Conservation (phyloP, 176 grass and related monocot species). For the Neostapfia colusana region DNA sequence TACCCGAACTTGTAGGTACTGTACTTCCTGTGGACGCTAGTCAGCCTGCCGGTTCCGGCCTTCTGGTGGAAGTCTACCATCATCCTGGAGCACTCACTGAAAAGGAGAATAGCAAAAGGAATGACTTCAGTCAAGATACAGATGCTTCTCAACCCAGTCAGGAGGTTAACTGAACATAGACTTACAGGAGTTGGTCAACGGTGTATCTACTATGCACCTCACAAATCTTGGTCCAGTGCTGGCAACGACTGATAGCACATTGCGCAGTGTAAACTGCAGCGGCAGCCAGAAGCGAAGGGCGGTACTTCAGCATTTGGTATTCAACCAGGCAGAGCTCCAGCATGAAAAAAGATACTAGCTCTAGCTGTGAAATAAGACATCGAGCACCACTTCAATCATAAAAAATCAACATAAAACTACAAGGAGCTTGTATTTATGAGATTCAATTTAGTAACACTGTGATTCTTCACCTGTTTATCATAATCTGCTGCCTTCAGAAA, state of each 20-base stretch:
- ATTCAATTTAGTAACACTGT: slow-evolving; percentile 1
- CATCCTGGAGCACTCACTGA: slow-evolving; percentile 72
- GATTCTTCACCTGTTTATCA: slow-evolving; percentile 62
- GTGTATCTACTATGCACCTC: slow-evolving; percentile 74
- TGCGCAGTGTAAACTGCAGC: slow-evolving; percentile 84
- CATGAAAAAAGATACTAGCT: slow-evolving; percentile 76
- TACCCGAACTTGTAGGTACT: slow-evolving; percentile 73
- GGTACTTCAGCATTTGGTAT: slow-evolving; percentile 78
- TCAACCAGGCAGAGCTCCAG: slow-evolving; percentile 81
- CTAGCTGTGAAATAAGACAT: slow-evolving; percentile 54
- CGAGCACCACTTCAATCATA: slow-evolving; percentile 7
- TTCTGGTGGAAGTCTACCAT: slow-evolving; percentile 88
- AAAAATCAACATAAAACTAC: background rate
- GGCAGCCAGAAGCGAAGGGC: slow-evolving; percentile 73
- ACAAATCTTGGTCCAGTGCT: slow-evolving; percentile 65
- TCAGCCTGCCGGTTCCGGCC: slow-evolving; percentile 61
- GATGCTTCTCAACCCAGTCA: slow-evolving; percentile 3
- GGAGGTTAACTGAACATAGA: slow-evolving; percentile 15
- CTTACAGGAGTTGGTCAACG: slow-evolving; percentile 82
- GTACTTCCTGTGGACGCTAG: slow-evolving; percentile 70
- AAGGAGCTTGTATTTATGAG: background rate
- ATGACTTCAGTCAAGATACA: background rate
- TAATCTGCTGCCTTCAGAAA: slow-evolving; percentile 84
- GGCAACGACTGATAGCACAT: slow-evolving; percentile 60
- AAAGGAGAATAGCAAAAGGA: background rate